Evolutionary conservation across 2,329 filamentous ascomycete genomes (phyloP), one percentile per base, ranked within the genome.

Genomic region (Cryphonectria carpinicola): DNA sequence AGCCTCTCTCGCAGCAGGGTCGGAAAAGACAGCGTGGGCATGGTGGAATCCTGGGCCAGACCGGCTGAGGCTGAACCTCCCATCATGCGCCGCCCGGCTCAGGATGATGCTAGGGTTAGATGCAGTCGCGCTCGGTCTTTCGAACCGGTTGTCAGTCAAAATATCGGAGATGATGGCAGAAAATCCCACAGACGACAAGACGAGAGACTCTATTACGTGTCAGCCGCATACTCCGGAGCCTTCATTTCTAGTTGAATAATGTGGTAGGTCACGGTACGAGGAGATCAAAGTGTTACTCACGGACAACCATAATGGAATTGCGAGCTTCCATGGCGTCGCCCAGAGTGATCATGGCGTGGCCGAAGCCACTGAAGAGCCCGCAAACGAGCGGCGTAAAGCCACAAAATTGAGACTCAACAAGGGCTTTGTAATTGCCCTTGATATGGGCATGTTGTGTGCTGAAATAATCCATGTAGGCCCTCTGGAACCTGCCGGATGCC

Each of bases 261-360:
- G 52, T 28, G 52, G n/a, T 14, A 54, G 25, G 25, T 8, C 17
- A 17, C 19, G 22, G 7, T 14, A 49, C 7, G 46, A 43, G 35
- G 43, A 32, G 46, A 10, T n/a, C 10, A 8, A 17, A 10, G 35
- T 37, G 35, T n/a, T 13, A 25, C 49, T 56, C 22, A 66, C 64
- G 46, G 49, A 54, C 73, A 1, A 77, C 70, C 60, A 78, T 54
- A 39, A 77, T 66, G 19, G 76, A 69, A 4, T 67, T 63, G 28
- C 71, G 71, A 14, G 75, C 65, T 67, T 78, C 75, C 22, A 77
- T 72, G 17, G 71, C 74, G 58, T 77, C 76, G 54, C 73, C 74
- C 3, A 78, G 70, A 11, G 74, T 69, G 2, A 75, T 58, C 14
- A 78, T 65, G 6, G 77, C 74, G 35, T 70, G 72, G 13, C 76